Percentiles rank a stretch among this genome's conserved stretches.
These are phyloP conservation scores for Colletotrichum kahawae DNA, from an alignment of 2,329 filamentous ascomycete genomes.

Conservation along the genomic window DNA sequence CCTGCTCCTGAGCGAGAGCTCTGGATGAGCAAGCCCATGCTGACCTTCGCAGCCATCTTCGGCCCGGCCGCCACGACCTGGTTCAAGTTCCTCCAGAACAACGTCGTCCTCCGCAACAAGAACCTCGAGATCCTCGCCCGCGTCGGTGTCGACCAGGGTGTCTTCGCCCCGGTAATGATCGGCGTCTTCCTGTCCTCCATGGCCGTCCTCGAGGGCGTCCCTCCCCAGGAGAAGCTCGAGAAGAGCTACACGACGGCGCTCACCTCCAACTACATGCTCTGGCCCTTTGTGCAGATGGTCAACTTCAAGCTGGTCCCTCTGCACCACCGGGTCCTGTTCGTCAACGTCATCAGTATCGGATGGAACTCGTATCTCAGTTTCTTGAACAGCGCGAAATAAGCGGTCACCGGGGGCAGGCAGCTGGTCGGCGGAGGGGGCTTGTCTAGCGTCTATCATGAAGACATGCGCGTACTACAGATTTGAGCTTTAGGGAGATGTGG, in stretches of 20 bases:
- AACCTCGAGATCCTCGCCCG: slow-evolving; percentile 79
- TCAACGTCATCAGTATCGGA: slow-evolving; percentile 77
- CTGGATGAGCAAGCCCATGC: background rate
- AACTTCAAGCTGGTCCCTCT: slow-evolving; percentile 91
- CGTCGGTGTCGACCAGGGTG: slow-evolving; percentile 78
- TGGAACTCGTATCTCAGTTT: slow-evolving; percentile 71
- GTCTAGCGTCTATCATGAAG: background rate
- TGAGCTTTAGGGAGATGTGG: background rate
- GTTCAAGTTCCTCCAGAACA: slow-evolving; percentile 79
- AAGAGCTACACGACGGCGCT: slow-evolving; percentile 75
- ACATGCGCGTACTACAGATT: background rate
- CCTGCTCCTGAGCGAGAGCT: background rate
- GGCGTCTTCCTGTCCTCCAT: slow-evolving; percentile 82
- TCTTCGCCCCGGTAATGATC: slow-evolving; percentile 87
- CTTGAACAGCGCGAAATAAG: slow-evolving; percentile 52
- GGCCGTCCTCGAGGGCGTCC: slow-evolving; percentile 77
- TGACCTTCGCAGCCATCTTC: slow-evolving; percentile 67
- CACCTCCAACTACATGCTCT: slow-evolving; percentile 84
- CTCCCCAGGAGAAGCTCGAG: slow-evolving; percentile 68
- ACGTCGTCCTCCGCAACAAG: slow-evolving; percentile 67
- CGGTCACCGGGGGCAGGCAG: background rate
- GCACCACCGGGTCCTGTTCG: slow-evolving; percentile 82
- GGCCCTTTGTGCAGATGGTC: slow-evolving; percentile 82
- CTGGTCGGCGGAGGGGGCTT: background rate
- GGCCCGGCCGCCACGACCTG: slow-evolving; percentile 87